Base-by-base conservation (phyloP, 106 monocot genomes). In the Platanthera zijinensis region DNA sequence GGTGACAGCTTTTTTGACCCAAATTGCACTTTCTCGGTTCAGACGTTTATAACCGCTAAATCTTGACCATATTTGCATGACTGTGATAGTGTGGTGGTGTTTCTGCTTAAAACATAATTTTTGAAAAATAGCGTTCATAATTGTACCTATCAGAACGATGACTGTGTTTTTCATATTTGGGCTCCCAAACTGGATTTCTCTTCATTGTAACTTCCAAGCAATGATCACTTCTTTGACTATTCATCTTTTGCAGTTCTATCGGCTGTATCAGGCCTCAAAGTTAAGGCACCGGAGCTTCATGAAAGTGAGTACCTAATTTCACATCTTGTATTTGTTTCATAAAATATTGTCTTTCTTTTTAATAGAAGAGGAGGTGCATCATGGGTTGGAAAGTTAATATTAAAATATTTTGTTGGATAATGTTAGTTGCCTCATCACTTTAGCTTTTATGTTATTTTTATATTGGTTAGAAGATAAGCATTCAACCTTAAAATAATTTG, bases 201-300 rank as follows among this genome's bases (percentile, higher is more conserved):
- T 61, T 61, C 59, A 61, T 6, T 21, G 39, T 39, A 39, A 39
- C 39, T 39, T 39, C 1, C 59, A 61, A 61, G 59, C 19, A 19
- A 61, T 61, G 59, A 61, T 61, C 7, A 61, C 59, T 9, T 61
- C 59, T 19, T 61, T 61, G n/a, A 21, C 59, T 61, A 18, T 61
- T 61, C 59, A 61, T 57, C 11, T 63, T 66, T 75, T 81, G 9
- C 84, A 95, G 94, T 95, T 17, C 82, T 95, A 14, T 83, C 94
- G 51, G 94, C 91, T 28, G 91, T 91, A 63, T 91, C 94, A 53
- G 94, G 94, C 7, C 66, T 95, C 73, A 83, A 64, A 81, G 79
- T 89, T 21, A 95, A 92, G 75, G 75, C 74, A 14, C 87, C 89
- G 30, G 73, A 79, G 19, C 84, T 95, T 59, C 87, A 89, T 80